Evolutionary conservation across 1,139 yeast genomes (phyloP).

Genomic region (Pichia sp.): DNA sequence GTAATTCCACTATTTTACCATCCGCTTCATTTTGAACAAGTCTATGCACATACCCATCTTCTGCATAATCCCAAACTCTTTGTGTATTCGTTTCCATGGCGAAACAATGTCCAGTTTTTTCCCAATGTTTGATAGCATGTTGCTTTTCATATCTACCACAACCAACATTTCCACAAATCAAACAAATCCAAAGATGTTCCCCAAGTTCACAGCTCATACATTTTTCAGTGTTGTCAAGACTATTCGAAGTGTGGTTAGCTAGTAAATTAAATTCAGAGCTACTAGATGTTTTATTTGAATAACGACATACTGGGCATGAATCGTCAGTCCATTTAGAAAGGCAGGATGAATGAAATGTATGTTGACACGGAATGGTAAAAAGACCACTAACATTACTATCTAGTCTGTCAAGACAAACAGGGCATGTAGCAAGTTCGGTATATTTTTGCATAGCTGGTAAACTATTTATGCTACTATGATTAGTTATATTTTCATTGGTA

Average conservation of each 20-base stretch:
- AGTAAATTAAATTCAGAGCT: background rate
- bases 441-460: constrained; percentile 31
- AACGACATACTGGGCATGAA: constrained; percentile 87
- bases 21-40: constrained; percentile 78
- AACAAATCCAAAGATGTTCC: constrained; percentile 82
- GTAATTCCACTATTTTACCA: constrained; percentile 75
- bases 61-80: constrained; percentile 94
- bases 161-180: constrained; percentile 83
- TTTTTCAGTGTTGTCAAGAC: constrained; percentile 25
- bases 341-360: constrained; percentile 89
- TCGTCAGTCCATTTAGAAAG: constrained; percentile 87
- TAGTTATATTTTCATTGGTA: constrained; percentile 26
- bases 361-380: constrained; percentile 86
- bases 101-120: constrained; percentile 76
- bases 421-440: constrained; percentile 81
- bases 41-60: constrained; percentile 86
- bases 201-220: constrained; percentile 52
- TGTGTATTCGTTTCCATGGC: constrained; percentile 85
- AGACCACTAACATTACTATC: constrained; percentile 78
- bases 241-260: background rate
- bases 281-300: constrained; percentile 40
- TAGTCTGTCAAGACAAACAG: constrained; percentile 88
- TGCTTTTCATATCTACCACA: constrained; percentile 87
- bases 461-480: constrained; percentile 1
- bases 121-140: constrained; percentile 81